These are phyloP conservation scores for Alisma plantagoaquatica DNA, from an alignment of 106 monocot genomes.

Conservation along the genomic window DNA sequence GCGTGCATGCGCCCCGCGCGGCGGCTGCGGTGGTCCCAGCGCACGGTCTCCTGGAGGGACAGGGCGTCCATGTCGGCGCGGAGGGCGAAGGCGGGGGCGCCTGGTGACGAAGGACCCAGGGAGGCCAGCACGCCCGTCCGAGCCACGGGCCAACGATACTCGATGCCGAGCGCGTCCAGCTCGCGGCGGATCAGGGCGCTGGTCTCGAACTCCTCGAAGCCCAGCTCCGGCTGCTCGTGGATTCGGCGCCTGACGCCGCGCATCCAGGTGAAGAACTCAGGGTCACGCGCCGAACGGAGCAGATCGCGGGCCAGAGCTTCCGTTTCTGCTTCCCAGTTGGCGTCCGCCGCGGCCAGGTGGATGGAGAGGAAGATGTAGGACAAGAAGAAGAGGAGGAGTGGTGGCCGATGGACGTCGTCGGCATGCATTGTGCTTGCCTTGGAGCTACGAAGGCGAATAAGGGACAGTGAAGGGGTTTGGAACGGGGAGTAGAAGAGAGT, in stretches of 20 bases:
- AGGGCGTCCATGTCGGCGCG: no score
- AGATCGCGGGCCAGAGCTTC: neutral
- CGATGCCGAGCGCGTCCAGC: conserved; percentile 40
- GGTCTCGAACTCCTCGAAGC: no score
- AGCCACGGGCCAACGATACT: conserved; percentile 53
- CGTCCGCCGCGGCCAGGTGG: neutral
- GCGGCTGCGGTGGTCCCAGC: no score
- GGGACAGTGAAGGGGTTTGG: no score
- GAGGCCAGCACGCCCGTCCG: conserved; percentile 49
- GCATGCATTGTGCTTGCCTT: no score
- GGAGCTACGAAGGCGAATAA: no score
- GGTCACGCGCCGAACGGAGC: neutral
- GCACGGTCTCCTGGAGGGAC: conserved; percentile 14
- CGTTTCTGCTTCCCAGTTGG: neutral
- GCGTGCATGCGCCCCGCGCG: no score
- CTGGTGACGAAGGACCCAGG: conserved; percentile 36
- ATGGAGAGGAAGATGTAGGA: neutral
- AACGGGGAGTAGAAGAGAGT: no score
- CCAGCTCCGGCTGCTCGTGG: conserved; percentile 59
- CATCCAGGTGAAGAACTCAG: conserved; percentile 54
- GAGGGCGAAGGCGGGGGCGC: conserved; percentile 27
- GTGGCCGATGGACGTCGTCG: no score
- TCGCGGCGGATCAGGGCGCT: conserved; percentile 45
- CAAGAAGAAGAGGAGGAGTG: no score
- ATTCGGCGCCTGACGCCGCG: conserved; percentile 30